These are phyloP conservation scores for Exophiala bonariae DNA, from an alignment of 2,329 filamentous ascomycete genomes.

Conservation along the genomic window DNA sequence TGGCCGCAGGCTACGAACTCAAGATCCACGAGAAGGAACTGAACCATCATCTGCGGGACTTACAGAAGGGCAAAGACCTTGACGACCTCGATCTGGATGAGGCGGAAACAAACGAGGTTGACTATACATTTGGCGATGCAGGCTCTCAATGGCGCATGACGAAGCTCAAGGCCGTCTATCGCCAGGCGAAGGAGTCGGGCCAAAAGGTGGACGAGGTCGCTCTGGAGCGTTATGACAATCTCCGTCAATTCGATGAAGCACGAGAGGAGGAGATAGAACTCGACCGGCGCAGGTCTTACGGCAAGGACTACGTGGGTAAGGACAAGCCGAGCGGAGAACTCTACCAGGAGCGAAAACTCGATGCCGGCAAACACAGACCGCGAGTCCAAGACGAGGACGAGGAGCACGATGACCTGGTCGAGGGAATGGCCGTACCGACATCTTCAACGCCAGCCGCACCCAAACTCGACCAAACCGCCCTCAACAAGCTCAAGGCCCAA, in stretches of 20 bases:
- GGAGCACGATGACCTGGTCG: conserved; percentile 35
- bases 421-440: conserved; percentile 32
- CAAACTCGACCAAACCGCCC: conserved; percentile 58
- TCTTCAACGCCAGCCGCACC: conserved; percentile 20
- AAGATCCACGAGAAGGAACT: conserved; percentile 78
- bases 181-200: conserved; percentile 71
- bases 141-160: conserved; percentile 97
- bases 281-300: conserved; percentile 79
- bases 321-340: conserved; percentile 86
- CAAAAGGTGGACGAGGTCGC: conserved; percentile 79
- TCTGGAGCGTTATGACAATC: conserved; percentile 73
- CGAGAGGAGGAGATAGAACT: conserved; percentile 91
- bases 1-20: conserved; percentile 63
- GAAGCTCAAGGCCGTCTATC: conserved; percentile 83
- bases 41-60: conserved; percentile 67
- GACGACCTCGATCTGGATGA: conserved; percentile 46
- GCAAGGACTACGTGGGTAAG: conserved; percentile 78
- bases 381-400: conserved; percentile 25
- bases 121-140: conserved; percentile 84
- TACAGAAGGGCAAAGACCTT: conserved; percentile 55
- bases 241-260: conserved; percentile 87
- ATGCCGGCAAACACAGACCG: conserved; percentile 50
- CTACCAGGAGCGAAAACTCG: conserved; percentile 71
- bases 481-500: conserved; percentile 89
- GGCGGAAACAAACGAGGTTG: conserved; percentile 61